phyloP scores from a whole-genome alignment of 2,329 filamentous ascomycete genomes.

The Colletotrichum chrysophilum region DNA sequence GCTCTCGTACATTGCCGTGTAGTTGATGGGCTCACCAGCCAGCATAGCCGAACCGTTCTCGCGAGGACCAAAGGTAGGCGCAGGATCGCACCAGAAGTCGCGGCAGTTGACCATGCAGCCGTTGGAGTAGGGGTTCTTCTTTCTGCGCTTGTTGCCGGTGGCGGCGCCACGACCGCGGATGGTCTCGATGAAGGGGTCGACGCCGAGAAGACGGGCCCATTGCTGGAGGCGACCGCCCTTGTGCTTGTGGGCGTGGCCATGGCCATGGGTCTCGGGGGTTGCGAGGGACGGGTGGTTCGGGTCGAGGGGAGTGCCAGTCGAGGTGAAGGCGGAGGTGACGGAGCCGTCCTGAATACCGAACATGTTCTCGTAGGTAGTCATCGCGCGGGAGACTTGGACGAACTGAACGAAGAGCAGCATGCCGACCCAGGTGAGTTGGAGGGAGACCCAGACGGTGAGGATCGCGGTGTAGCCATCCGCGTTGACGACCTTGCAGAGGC shows the following conservation, averaged over 20 bases:
- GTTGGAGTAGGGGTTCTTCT: constrained; percentile 82
- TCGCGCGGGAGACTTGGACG: constrained; percentile 86
- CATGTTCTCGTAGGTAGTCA: constrained; percentile 99
- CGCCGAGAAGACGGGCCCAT: constrained; percentile 84
- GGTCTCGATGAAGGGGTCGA: constrained; percentile 94
- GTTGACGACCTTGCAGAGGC: constrained; percentile 77
- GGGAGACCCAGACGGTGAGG: constrained; percentile 76
- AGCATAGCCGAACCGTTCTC: constrained; percentile 78
- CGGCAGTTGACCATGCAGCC: constrained; percentile 89
- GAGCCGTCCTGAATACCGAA: constrained; percentile 71
- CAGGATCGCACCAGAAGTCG: constrained; percentile 95
- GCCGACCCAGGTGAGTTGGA: constrained; percentile 94
- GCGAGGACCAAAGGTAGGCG: constrained; percentile 77
- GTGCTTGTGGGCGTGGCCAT: constrained; percentile 55
- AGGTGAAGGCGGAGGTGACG: constrained; percentile 77
- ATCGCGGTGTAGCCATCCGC: constrained; percentile 85
- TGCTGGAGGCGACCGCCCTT: constrained; percentile 73
- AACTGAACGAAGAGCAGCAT: constrained; percentile 97
- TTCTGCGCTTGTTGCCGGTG: constrained; percentile 56
- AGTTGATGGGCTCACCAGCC: constrained; percentile 82
- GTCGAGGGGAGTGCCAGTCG: constrained; percentile 75
- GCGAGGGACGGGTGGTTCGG: constrained; percentile 69
- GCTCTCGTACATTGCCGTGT: constrained; percentile 87
- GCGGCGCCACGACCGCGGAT: constrained; percentile 83
- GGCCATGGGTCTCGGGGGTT: constrained; percentile 44